Evolutionary conservation across 1,139 yeast genomes (phyloP), one percentile per base, ranked within the genome.

Genomic region (Arxiozyma heterogenica): DNA sequence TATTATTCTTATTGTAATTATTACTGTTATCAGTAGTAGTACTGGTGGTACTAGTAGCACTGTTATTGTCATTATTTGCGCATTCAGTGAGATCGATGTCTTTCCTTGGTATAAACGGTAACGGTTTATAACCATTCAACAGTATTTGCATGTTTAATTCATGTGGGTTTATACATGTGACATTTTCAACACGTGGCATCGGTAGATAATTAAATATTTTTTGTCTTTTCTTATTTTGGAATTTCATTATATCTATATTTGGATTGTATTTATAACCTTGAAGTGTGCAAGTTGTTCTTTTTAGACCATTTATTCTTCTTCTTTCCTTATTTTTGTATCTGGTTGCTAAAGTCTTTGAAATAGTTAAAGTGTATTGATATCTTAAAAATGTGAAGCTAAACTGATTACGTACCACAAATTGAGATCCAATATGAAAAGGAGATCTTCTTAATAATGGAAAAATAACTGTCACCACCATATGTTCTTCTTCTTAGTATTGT

Each of bases 101-200:
- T 34, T 34, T 34, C n/a, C 39, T 39, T 22, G 25, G 30, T 9
- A 8, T 55, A 23, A 64, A 49, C 41, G 61, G 60, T 23, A 67
- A 53, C 4, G 71, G 71, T 44, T 70, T 63, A 49, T 66, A 66
- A n/a, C 70, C 69, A 1, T 66, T 61, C 51, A 61, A 67, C 34
- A 67, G 55, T 45, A 62, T 57, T 27, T 59, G 55, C n/a, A 62
- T 56, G 38, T 57, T 57, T 44, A 66, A 57, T 22, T 65, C 66
- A 15, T 57, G 57, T 1, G 58, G 63, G 22, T 60, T 59, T 11
- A 65, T 44, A 53, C 41, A 21, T 64, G 59, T 18, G 55, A 55
- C 21, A 66, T 65, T 6, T 63, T 58, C 20, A 66, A 65, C 17
- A 63, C 69, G 57, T 39, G 71, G 71, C 21, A 67, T 47, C 57